phyloP scores from a whole-genome alignment of 306 rosid species.

The Lathyrus sativus region DNA sequence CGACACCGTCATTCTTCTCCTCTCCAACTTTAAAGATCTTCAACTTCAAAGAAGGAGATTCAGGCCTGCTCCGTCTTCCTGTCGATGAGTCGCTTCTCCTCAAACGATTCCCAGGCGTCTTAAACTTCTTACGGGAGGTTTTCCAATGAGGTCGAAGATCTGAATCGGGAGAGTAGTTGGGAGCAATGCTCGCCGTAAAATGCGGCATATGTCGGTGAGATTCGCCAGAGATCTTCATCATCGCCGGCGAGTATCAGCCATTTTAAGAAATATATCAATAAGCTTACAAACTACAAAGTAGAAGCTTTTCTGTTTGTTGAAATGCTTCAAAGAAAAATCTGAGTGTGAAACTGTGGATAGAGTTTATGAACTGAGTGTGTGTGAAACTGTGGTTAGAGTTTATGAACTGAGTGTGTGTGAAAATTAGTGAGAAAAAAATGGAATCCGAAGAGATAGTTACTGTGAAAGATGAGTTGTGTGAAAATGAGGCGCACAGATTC shows the following conservation, averaged over 20 bases:
- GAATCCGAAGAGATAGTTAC: no score
- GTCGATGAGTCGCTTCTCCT: slow-evolving; percentile 37
- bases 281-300: no score
- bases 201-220: slow-evolving; percentile 38
- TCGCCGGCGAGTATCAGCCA: slow-evolving; percentile 52
- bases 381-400: no score
- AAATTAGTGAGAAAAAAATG: no score
- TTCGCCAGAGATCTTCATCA: slow-evolving; percentile 67
- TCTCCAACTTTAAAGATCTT: slow-evolving; percentile 45
- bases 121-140: slow-evolving; percentile 41
- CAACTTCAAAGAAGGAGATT: slow-evolving; percentile 77
- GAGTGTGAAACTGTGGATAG: no score
- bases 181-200: slow-evolving; percentile 41
- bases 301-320: no score
- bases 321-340: no score
- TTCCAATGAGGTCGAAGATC: slow-evolving; percentile 58
- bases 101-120: slow-evolving; percentile 46
- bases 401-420: no score
- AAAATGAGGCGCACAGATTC: no score
- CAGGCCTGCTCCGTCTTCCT: slow-evolving; percentile 76
- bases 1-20: not conserved
- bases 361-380: no score
- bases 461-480: no score
- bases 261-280: slow-evolving; percentile 28
- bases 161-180: slow-evolving; percentile 52